Evolutionary conservation across 2,329 filamentous ascomycete species (phyloP).

Genomic region (Chaetomium sp.): DNA sequence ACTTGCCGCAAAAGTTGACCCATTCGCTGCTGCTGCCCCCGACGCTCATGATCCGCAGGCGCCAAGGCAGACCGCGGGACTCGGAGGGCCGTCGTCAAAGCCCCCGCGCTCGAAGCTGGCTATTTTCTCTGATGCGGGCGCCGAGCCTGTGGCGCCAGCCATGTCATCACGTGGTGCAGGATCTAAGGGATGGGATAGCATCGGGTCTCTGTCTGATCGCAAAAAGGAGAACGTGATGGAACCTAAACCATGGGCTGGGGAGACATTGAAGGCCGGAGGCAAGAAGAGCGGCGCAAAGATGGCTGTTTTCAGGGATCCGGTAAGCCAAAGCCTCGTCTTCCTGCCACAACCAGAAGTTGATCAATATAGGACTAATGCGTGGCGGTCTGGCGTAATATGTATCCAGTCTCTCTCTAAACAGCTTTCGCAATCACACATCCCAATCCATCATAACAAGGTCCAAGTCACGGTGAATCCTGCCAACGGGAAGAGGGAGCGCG

Average conservation of each 20-base stretch:
- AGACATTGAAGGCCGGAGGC: slow-evolving; percentile 84
- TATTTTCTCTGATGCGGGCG: slow-evolving; percentile 82
- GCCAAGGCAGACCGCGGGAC: slow-evolving; percentile 52
- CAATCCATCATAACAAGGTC: slow-evolving; percentile 69
- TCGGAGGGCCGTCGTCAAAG: slow-evolving; percentile 55
- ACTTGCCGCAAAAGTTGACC: slow-evolving; percentile 81
- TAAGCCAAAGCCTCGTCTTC: slow-evolving; percentile 59
- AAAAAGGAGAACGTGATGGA: slow-evolving; percentile 93
- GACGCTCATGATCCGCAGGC: slow-evolving; percentile 66
- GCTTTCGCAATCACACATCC: slow-evolving; percentile 63
- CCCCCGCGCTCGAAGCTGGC: slow-evolving; percentile 78
- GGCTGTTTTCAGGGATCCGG: slow-evolving; percentile 92
- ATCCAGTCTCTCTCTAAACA: slow-evolving; percentile 60
- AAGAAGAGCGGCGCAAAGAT: slow-evolving; percentile 82
- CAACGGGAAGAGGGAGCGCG: slow-evolving; percentile 80
- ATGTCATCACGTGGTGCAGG: slow-evolving; percentile 55
- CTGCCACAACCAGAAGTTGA: slow-evolving; percentile 69
- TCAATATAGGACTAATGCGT: slow-evolving; percentile 92
- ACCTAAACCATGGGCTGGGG: slow-evolving; percentile 86
- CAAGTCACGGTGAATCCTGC: slow-evolving; percentile 81
- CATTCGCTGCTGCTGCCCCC: slow-evolving; percentile 65
- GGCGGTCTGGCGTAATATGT: slow-evolving; percentile 43
- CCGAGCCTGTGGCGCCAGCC: slow-evolving; percentile 55
- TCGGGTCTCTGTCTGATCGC: slow-evolving; percentile 80
- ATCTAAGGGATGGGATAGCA: slow-evolving; percentile 85